Conservation (phyloP, 2,329 filamentous ascomycete species). For the Xylariaceae sp. region DNA sequence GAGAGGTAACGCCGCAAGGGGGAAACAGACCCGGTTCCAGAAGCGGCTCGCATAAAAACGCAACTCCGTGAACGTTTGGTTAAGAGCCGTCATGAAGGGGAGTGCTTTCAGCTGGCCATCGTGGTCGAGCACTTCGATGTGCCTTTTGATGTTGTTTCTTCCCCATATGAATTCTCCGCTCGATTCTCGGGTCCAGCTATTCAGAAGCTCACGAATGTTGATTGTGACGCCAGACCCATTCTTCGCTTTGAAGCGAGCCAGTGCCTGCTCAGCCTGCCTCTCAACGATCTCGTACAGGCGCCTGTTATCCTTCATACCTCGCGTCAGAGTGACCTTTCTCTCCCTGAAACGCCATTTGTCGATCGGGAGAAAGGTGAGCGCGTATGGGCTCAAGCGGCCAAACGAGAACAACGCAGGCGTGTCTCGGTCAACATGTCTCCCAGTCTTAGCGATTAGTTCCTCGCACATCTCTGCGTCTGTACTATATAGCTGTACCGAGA, state of each 20-base stretch:
- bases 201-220: constrained; percentile 6
- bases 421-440: constrained; percentile 1
- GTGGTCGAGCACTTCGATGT: too few species aligned
- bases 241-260: constrained; percentile 1
- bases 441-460: constrained; percentile 1
- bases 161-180: constrained; percentile 10
- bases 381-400: constrained; percentile 4
- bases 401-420: constrained; percentile 7
- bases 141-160: background rate
- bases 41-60: constrained; percentile 6
- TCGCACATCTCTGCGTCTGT: constrained; percentile 1
- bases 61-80: constrained; percentile 4
- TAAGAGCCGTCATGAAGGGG: constrained; percentile 5
- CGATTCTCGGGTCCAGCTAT: constrained; percentile 2
- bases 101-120: too few species aligned
- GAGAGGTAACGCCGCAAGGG: background rate
- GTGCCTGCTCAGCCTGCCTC: background rate
- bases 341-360: constrained; percentile 8
- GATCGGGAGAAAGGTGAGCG: constrained; percentile 5
- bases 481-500: constrained; percentile 3
- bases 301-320: constrained; percentile 5
- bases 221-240: constrained; percentile 2
- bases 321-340: constrained; percentile 1
- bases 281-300: constrained; percentile 1
- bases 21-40: constrained; percentile 6